Evolutionary conservation across 2,329 filamentous ascomycete genomes (phyloP), one percentile per base, ranked within the genome.

Genomic region (Aspergillus unguis): DNA sequence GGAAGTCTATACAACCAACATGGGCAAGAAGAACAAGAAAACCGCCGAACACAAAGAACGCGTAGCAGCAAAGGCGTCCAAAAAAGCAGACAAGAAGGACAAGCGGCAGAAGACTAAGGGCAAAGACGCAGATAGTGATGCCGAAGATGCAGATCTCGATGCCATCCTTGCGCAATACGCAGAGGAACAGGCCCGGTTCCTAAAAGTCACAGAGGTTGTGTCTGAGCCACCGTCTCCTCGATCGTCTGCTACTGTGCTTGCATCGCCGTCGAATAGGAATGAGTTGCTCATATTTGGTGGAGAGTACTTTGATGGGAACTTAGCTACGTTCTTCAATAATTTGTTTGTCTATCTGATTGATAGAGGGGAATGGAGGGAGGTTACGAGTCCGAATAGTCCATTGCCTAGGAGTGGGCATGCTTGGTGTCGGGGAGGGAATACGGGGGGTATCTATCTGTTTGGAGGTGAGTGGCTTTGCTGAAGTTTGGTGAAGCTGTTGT

Each of bases 221-320:
- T 82, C 80, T 40, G 82, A 77, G 2, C 88, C 92, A 17, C 94
- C 94, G 1, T 83, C 84, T 49, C 83, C 91, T 25, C 84, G 94
- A 48, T 84, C 88, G 25, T 92, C 91, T 5, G 83, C 90, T 6
- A 90, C 89, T 0, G 76, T 99, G 54, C 80, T 96, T 60, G 90
- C 90, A 23, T 92, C 88, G 36, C 94, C 94, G 1, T 83, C 86
- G 31, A 92, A 95, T 73, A 83, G 82, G 63, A 95, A 94, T 71
- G 91, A 95, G 69, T 75, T 99, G 52, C 85, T 97, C 60, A 76
- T 97, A 4, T 99, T 95, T 71, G 94, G 92, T 11, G 94, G 94
- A 59, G 94, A 99, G 76, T 95, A 92, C 67, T 97, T 90, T 75
- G 95, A 97, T 73, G 94, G 94, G 4, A 88, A 88, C 2, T 76